phyloP scores from a whole-genome alignment of 2,329 filamentous ascomycete species.

The Coniosporium tulheliwenetii region DNA sequence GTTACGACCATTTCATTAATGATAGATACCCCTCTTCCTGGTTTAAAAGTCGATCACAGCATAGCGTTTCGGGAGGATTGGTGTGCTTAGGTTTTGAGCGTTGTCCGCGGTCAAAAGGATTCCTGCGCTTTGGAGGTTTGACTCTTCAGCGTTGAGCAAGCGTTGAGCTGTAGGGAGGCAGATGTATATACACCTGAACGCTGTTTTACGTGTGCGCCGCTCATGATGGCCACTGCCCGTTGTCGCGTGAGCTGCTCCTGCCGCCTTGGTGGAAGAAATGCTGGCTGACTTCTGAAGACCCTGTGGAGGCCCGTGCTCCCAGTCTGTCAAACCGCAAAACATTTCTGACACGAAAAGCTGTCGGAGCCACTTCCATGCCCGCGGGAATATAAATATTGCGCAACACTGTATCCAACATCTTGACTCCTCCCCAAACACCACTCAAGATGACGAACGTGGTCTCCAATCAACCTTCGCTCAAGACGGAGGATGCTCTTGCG shows the following conservation, averaged over 20 bases:
- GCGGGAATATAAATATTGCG: background rate
- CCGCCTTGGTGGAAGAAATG: background rate
- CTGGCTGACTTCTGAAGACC: background rate
- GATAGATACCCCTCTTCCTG: no score
- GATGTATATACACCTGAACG: no score
- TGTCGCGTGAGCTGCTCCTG: background rate
- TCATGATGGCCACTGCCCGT: background rate
- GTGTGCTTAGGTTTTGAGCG: no score
- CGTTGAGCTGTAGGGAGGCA: no score
- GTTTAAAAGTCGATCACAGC: no score
- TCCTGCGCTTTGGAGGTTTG: no score
- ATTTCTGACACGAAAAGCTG: background rate
- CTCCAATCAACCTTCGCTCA: slow-evolving; percentile 4
- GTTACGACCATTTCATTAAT: background rate
- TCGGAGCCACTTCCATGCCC: background rate
- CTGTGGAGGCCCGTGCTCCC: background rate
- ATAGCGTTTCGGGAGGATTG: no score
- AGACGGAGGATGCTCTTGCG: slow-evolving; percentile 32
- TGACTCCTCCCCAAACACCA: background rate
- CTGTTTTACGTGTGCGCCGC: no score
- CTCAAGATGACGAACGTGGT: slow-evolving; percentile 11
- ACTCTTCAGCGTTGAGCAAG: no score
- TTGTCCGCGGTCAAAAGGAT: no score
- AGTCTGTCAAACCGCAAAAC: background rate
- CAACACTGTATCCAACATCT: background rate